Percentiles rank a stretch among this genome's conserved stretches.
These are phyloP conservation scores for Hymenochaete sp. DNA, from an alignment of 1,284 basidiomycete genomes.

Conservation along the genomic window DNA sequence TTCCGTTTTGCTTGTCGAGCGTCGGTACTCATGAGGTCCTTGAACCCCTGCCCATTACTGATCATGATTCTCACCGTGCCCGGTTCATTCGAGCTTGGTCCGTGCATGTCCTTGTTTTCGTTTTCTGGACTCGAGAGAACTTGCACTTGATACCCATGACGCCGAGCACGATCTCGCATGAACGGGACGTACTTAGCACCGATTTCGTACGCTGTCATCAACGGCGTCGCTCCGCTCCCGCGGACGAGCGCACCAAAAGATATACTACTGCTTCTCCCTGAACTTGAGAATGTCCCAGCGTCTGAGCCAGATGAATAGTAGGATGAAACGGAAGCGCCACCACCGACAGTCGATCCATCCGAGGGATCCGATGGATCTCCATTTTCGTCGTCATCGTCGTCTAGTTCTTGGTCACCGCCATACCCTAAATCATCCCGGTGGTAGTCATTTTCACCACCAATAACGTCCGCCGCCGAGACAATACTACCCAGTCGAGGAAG, in stretches of 20 bases:
- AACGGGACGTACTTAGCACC: conserved; percentile 10
- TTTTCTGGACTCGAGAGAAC: neutral
- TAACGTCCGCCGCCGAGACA: neutral
- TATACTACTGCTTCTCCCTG: neutral
- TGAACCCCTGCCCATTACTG: too few species aligned
- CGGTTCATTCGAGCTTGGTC: neutral
- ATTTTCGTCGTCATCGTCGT: conserved; percentile 4
- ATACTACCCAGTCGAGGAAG: conserved; percentile 3
- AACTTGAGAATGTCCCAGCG: conserved; percentile 2
- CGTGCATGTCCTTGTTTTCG: neutral
- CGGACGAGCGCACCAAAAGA: conserved; percentile 9
- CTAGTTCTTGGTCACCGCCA: neutral
- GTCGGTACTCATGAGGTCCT: too few species aligned
- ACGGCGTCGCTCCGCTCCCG: conserved; percentile 5
- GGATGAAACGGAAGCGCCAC: conserved; percentile 4
- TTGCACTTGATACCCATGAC: neutral
- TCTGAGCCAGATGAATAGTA: conserved; percentile 7
- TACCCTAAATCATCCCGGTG: neutral
- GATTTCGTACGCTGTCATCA: conserved; percentile 3
- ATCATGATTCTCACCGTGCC: neutral
- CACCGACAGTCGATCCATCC: conserved; percentile 6
- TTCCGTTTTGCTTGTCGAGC: neutral
- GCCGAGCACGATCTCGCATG: conserved; percentile 1
- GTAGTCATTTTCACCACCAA: conserved; percentile 1
- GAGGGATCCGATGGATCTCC: conserved; percentile 6